phyloP scores from a whole-genome alignment of 495 filamentous ascomycete species.

The Tuber aestivum region DNA sequence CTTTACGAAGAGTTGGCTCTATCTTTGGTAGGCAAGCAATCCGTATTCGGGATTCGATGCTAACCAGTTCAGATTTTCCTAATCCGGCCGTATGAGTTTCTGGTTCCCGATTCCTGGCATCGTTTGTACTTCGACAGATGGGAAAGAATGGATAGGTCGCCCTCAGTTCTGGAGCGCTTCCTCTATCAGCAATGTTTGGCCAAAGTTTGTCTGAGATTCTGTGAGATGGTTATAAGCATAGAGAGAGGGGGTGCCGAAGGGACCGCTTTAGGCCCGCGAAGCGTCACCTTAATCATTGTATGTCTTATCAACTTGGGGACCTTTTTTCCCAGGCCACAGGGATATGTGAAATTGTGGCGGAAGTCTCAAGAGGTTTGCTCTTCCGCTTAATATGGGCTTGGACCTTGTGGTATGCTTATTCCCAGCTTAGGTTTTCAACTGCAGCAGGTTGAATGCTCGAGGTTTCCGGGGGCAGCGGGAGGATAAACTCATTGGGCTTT shows the following conservation, averaged over 20 bases:
- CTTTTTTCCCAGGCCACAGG: background rate
- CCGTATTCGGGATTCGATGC: background rate
- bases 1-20: constrained; percentile 15
- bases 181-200: background rate
- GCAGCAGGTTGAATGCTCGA: background rate
- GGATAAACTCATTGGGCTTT: background rate
- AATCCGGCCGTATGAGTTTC: constrained; percentile 8
- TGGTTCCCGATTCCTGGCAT: constrained; percentile 11
- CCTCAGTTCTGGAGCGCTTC: constrained; percentile 4
- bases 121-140: background rate
- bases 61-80: constrained; percentile 7
- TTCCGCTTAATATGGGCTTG: background rate
- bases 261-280: constrained; percentile 5
- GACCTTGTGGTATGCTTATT: background rate
- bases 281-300: constrained; percentile 8
- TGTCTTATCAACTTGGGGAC: constrained; percentile 17
- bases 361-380: constrained; percentile 14
- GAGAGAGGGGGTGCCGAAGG: constrained; percentile 2
- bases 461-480: background rate
- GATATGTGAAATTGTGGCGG: constrained; percentile 11
- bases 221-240: constrained; percentile 6
- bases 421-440: constrained; percentile 1
- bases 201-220: constrained; percentile 8
- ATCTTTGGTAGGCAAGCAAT: background rate
- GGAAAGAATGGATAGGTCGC: background rate